Conservation (phyloP, 495 filamentous ascomycete genomes). For the Xylaria castorea region DNA sequence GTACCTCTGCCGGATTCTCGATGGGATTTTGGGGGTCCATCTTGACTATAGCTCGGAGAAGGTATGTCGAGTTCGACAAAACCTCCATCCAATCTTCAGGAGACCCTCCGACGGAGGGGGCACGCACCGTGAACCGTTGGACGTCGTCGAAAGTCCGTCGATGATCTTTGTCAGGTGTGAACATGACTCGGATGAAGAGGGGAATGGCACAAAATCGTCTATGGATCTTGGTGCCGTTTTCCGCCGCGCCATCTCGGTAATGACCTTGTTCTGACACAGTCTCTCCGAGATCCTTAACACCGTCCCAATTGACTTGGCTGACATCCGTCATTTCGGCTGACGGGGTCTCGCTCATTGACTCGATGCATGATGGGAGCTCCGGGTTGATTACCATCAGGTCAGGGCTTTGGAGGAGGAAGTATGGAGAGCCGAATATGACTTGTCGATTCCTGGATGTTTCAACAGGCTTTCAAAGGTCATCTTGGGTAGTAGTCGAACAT, state of each 20-base stretch:
- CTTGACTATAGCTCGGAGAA: neutral
- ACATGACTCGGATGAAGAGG: neutral
- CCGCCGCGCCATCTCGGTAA: neutral
- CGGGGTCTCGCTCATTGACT: neutral
- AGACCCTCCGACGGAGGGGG: neutral
- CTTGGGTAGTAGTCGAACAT: neutral
- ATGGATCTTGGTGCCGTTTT: neutral
- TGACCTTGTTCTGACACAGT: neutral
- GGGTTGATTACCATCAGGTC: neutral
- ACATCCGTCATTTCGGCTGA: neutral
- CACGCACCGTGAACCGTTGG: neutral
- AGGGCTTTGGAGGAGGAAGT: neutral
- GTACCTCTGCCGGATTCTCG: neutral
- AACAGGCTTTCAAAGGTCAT: slow-evolving; percentile 2
- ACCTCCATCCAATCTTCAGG: neutral
- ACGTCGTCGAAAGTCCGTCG: neutral
- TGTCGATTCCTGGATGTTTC: neutral
- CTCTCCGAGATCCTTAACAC: neutral
- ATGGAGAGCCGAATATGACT: neutral
- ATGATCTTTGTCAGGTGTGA: slow-evolving; percentile 2
- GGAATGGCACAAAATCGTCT: neutral
- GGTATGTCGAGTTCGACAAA: neutral
- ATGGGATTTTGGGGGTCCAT: neutral
- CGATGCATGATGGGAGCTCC: neutral
- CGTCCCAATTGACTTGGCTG: neutral